phyloP scores from a whole-genome alignment of 2,329 filamentous ascomycete genomes.

The Teratosphaeria epicoccoides region DNA sequence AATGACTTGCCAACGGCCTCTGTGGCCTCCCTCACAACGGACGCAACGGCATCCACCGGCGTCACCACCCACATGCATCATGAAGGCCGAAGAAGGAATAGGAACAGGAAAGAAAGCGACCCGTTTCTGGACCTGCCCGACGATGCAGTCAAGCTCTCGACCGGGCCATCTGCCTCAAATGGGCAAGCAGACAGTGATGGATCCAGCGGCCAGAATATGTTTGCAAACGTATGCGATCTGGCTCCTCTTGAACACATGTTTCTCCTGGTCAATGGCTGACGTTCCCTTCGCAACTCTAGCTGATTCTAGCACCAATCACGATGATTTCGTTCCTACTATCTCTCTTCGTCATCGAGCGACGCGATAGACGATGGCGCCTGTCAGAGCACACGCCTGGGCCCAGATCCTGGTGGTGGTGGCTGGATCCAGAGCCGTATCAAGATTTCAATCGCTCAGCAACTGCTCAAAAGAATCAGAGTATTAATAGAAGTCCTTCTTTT shows the following conservation, averaged over 20 bases:
- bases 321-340: slow-evolving; percentile 57
- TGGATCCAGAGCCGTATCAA: slow-evolving; percentile 36
- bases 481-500: slow-evolving; percentile 2
- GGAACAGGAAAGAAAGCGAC: slow-evolving; percentile 18
- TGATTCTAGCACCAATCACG: slow-evolving; percentile 51
- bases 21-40: not conserved
- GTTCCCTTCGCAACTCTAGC: slow-evolving; percentile 9
- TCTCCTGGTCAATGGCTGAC: slow-evolving; percentile 5
- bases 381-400: slow-evolving; percentile 26
- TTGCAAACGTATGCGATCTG: slow-evolving; percentile 14
- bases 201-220: slow-evolving; percentile 8
- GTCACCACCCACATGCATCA: slow-evolving; percentile 8
- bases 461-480: not conserved
- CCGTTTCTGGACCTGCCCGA: slow-evolving; percentile 21
- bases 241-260: not conserved
- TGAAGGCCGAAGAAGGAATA: slow-evolving; percentile 10
- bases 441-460: slow-evolving; percentile 9
- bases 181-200: slow-evolving; percentile 4
- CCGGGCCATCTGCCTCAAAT: slow-evolving; percentile 13
- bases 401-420: slow-evolving; percentile 23
- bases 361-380: slow-evolving; percentile 41
- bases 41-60: not conserved
- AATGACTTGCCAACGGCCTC: not conserved
- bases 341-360: slow-evolving; percentile 51
- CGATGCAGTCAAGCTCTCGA: slow-evolving; percentile 12